phyloP scores from a whole-genome alignment of 805 yeast species.

The Yamadazyma akitaensis region DNA sequence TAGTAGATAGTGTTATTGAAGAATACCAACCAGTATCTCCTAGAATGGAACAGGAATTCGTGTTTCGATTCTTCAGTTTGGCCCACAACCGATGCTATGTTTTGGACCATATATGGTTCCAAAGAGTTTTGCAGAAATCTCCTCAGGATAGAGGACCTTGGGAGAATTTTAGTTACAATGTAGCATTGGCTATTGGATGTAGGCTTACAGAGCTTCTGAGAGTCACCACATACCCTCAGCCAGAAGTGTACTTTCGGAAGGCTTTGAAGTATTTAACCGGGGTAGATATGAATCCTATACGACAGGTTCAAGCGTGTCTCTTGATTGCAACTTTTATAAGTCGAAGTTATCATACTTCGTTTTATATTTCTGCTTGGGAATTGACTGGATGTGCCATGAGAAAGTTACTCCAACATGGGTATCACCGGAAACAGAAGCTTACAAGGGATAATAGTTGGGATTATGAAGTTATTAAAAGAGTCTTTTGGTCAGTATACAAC shows the following conservation, averaged over 20 bases:
- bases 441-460: neutral
- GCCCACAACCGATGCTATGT: constrained; percentile 13
- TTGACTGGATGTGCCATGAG: constrained; percentile 7
- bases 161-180: constrained; percentile 12
- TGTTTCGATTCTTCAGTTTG: constrained; percentile 15
- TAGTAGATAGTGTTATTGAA: constrained; percentile 3
- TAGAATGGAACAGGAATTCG: constrained; percentile 7
- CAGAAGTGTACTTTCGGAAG: constrained; percentile 11
- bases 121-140: neutral
- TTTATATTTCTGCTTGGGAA: constrained; percentile 13
- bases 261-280: constrained; percentile 9
- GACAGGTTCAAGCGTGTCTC: constrained; percentile 13
- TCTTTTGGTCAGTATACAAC: constrained; percentile 8
- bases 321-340: constrained; percentile 12
- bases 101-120: constrained; percentile 12
- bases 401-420: constrained; percentile 6
- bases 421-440: neutral
- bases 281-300: constrained; percentile 7
- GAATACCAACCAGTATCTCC: neutral
- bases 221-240: constrained; percentile 11
- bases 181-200: constrained; percentile 15
- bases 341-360: constrained; percentile 14
- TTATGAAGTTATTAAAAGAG: constrained; percentile 5
- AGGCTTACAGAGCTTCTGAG: constrained; percentile 10
- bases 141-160: constrained; percentile 3